Percentiles rank a stretch among this genome's conserved stretches.
phyloP scores from a whole-genome alignment of 1,284 basidiomycete species.

The Afroboletus lepidellus region DNA sequence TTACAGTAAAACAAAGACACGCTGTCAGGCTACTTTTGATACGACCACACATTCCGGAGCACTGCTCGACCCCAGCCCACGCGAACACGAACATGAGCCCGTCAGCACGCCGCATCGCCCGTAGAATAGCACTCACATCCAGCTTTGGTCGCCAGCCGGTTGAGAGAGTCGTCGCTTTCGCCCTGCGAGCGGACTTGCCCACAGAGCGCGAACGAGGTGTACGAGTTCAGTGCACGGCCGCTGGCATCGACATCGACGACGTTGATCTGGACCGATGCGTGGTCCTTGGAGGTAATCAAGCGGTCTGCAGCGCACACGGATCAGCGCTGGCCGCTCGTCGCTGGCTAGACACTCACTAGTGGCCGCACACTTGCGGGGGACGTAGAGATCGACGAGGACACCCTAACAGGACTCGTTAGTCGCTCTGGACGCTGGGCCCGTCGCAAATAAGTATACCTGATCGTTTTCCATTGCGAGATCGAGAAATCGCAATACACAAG shows the following conservation, averaged over 20 bases:
- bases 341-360: slow-evolving; percentile 66
- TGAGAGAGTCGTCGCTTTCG: slow-evolving; percentile 96
- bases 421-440: background rate
- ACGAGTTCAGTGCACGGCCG: slow-evolving; percentile 85
- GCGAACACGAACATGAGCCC: slow-evolving; percentile 4
- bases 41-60: slow-evolving; percentile 75
- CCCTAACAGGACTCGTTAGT: slow-evolving; percentile 53
- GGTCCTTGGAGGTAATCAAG: slow-evolving; percentile 97
- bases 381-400: slow-evolving; percentile 99
- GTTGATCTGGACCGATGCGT: slow-evolving; percentile 96
- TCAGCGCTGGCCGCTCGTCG: slow-evolving; percentile 4
- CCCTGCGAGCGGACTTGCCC: slow-evolving; percentile 93
- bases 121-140: slow-evolving; percentile 72
- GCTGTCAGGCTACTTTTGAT: slow-evolving; percentile 56
- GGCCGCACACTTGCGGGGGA: slow-evolving; percentile 98
- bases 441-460: slow-evolving; percentile 47
- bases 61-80: slow-evolving; percentile 40
- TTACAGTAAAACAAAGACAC: slow-evolving; percentile 21
- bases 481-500: background rate
- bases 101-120: slow-evolving; percentile 1
- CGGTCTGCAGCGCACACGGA: slow-evolving; percentile 57
- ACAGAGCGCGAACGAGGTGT: slow-evolving; percentile 91
- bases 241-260: slow-evolving; percentile 94
- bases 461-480: slow-evolving; percentile 74
- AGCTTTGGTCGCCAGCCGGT: slow-evolving; percentile 93